Percentiles rank a stretch among this genome's conserved stretches.
Evolutionary conservation across 2,329 filamentous ascomycete species (phyloP).

Genomic region (Fusarium protoensiforme): DNA sequence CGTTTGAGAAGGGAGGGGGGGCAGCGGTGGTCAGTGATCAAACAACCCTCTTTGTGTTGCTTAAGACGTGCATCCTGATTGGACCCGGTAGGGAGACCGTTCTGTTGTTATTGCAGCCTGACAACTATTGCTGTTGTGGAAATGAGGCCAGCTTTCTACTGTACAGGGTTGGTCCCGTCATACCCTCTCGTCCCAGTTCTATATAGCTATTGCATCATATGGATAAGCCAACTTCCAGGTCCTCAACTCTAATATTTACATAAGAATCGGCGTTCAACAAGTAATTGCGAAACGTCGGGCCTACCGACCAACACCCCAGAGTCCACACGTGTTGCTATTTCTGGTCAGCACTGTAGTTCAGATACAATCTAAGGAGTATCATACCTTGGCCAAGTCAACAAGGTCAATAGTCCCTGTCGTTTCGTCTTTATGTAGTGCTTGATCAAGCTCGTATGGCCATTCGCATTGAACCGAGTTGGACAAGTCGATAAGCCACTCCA

Average conservation of each 20-base stretch:
- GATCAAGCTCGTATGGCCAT: conserved; percentile 8
- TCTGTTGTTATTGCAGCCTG: too few relatives aligned
- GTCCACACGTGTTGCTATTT: conserved; percentile 14
- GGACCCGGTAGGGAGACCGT: too few relatives aligned
- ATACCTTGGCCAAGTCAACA: conserved; percentile 10
- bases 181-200: not conserved
- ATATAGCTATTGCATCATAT: not conserved
- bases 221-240: not conserved
- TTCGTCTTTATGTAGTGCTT: not conserved
- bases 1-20: too few relatives aligned
- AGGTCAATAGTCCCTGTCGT: not conserved
- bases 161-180: not conserved
- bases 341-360: not conserved
- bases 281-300: conserved; percentile 3
- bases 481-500: conserved; percentile 14
- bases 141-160: too few relatives aligned
- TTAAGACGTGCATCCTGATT: too few relatives aligned
- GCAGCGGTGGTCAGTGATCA: too few relatives aligned
- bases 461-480: conserved; percentile 6
- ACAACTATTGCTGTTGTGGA: too few relatives aligned
- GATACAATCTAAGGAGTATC: accelerated
- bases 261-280: not conserved
- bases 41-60: too few relatives aligned
- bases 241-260: not conserved
- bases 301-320: conserved; percentile 14